phyloP scores from a whole-genome alignment of 2,329 filamentous ascomycete species.

The Aspergillus transmontanensis region DNA sequence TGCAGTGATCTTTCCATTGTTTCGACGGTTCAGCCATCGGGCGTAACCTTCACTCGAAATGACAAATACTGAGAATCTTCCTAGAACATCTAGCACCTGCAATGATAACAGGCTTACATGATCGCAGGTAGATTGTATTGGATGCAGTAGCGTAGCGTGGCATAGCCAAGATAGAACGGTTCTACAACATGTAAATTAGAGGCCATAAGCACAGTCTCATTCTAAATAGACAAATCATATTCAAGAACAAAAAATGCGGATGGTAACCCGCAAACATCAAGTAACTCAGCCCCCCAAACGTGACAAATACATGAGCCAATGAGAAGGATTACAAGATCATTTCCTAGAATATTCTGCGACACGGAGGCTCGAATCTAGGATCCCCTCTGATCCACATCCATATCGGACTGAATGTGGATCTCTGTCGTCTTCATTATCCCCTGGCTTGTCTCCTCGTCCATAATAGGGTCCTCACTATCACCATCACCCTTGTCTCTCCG shows the following conservation, averaged over 20 bases:
- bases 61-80: not conserved
- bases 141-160: not conserved
- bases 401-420: not conserved
- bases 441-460: not conserved
- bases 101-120: not conserved
- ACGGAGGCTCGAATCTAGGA: not conserved
- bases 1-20: not conserved
- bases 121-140: no score
- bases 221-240: not conserved
- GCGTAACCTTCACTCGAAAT: not conserved
- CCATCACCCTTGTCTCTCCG: not conserved
- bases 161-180: not conserved
- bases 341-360: no score
- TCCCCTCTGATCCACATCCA: not conserved
- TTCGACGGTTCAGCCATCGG: not conserved
- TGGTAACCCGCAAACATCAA: not conserved
- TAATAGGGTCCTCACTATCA: constrained; percentile 9
- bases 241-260: not conserved
- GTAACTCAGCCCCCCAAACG: not conserved
- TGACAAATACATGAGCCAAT: not conserved
- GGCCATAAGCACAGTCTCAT: not conserved
- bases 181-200: not conserved
- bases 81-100: not conserved
- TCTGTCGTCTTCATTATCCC: constrained; percentile 14
- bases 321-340: not conserved